phyloP scores from a whole-genome alignment of 2,329 filamentous ascomycete species.

The Monilinia aucupariae region DNA sequence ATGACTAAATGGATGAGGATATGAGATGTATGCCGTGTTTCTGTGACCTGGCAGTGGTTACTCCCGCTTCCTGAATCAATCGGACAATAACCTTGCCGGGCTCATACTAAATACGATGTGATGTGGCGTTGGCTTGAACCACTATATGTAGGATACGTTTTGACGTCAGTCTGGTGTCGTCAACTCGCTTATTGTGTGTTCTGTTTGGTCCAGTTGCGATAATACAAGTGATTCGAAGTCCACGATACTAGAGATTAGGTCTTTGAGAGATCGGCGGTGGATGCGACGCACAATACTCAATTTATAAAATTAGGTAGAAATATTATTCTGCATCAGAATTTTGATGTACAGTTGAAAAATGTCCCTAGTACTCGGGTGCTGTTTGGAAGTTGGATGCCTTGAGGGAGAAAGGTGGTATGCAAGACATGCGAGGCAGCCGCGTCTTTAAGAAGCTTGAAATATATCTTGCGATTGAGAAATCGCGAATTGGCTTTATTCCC shows the following conservation, averaged over 20 bases:
- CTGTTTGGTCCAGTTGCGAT: conserved; percentile 2
- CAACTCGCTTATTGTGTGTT: conserved; percentile 5
- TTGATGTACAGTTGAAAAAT: background rate
- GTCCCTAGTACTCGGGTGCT: background rate
- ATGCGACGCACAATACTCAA: background rate
- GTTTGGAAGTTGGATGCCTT: background rate
- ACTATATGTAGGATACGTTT: background rate
- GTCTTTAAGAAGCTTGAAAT: background rate
- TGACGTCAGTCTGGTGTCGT: background rate
- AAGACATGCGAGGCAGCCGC: conserved; percentile 11
- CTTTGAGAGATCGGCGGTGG: conserved; percentile 3
- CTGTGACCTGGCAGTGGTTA: conserved; percentile 1
- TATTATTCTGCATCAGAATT: background rate
- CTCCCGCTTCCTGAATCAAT: background rate
- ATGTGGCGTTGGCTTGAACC: conserved; percentile 9
- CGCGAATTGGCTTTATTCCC: background rate
- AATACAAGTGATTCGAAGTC: background rate
- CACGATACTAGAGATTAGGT: conserved; percentile 8
- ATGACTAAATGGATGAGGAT: background rate
- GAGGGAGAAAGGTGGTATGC: background rate
- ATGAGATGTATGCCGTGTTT: background rate
- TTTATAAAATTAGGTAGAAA: conserved; percentile 1
- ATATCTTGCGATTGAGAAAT: background rate
- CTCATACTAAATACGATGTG: background rate
- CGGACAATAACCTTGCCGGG: background rate